Evolutionary conservation across 768 basidiomycete species (phyloP).

Genomic region (Leucocoprinus birnbaumii): DNA sequence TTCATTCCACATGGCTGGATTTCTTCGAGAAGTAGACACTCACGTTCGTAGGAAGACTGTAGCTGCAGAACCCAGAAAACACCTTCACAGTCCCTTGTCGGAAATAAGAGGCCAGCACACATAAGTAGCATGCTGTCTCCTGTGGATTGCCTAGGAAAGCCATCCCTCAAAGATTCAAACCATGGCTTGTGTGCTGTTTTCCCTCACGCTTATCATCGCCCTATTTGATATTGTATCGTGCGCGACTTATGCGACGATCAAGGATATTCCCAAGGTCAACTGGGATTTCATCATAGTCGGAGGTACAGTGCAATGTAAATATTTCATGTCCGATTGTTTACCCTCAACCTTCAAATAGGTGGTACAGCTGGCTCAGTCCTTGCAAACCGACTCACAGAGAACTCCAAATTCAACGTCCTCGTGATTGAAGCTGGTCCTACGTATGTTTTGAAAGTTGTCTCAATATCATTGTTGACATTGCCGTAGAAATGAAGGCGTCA

Average conservation of each 20-base stretch:
- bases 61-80: not conserved
- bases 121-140: no score
- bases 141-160: no score
- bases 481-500: constrained; percentile 18
- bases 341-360: constrained; percentile 10
- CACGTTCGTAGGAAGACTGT: not conserved
- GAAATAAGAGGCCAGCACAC: no score
- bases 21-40: not conserved
- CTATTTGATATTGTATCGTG: not conserved
- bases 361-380: constrained; percentile 27
- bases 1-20: not conserved
- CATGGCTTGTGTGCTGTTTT: not conserved
- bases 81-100: no score
- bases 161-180: not conserved
- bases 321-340: not conserved
- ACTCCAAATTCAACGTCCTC: constrained; percentile 12
- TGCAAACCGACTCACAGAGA: constrained; percentile 25
- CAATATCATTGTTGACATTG: not conserved
- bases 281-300: constrained; percentile 20
- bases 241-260: constrained; percentile 3
- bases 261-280: constrained; percentile 1
- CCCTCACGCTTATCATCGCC: not conserved
- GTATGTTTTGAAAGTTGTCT: not conserved
- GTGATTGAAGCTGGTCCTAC: constrained; percentile 15
- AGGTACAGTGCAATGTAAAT: constrained; percentile 9